Base-by-base conservation (phyloP, 495 filamentous ascomycete genomes). In the Podospora didyma region DNA sequence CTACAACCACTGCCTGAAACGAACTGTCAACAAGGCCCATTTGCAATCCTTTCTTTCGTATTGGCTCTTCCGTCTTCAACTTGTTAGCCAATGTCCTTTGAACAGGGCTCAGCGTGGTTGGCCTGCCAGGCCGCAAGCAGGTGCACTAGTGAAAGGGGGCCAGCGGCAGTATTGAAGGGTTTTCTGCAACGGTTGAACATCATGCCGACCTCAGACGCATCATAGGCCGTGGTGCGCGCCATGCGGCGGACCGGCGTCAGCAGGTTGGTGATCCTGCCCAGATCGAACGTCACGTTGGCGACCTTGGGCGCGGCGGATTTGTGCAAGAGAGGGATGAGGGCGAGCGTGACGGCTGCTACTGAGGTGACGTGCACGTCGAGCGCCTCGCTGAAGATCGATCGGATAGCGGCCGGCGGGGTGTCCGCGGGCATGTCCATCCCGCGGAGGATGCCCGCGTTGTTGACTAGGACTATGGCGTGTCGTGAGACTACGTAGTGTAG, bases 401-500 rank as follows among this genome's bases (percentile, higher is more conserved):
- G 50, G 20, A 53, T 22, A 0, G 34, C 22, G 6, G 50, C 16
- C n/a, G n/a, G n/a, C 11, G 21, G 34, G 0, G 34, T 21, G 1
- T 14, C 3, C 11, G 22, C 35, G 4, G 34, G 34, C 11, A 31
- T 14, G 19, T 28, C 14, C 9, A 51, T 9, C 1, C 9, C 20
- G 34, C 35, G 11, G 34, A 22, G 2, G 10, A 53, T 53, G 2
- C 50, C 50, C 1, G 50, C 50, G 39, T 53, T 53, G 50, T 53
- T 53, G 50, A 53, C 23, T 0, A 44, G 39, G 9, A 53, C 49
- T 51, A n/a, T n/a, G n/a, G n/a, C n/a, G n/a, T n/a, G n/a, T n/a
- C n/a, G n/a, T n/a, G n/a, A n/a, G n/a, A n/a, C n/a, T n/a, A n/a
- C n/a, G n/a, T n/a, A n/a, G n/a, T n/a, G n/a, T n/a, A n/a, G n/a